Evolutionary conservation across 495 filamentous ascomycete species (phyloP), one percentile per base, ranked within the genome.

Genomic region (Daldinia grandis): DNA sequence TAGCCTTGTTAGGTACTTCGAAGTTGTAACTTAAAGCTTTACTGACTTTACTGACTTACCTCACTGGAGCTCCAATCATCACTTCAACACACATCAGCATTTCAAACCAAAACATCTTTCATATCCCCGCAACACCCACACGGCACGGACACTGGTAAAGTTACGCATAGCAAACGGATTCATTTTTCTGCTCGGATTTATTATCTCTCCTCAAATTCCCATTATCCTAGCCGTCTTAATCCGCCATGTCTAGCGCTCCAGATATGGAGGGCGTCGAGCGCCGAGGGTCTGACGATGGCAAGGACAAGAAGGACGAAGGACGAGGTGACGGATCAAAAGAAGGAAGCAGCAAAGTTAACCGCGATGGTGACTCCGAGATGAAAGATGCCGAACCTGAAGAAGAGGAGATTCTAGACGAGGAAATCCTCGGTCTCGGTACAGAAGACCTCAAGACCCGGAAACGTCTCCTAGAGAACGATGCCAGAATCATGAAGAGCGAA

Each of bases 401-500:
- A 74, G 92, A 93, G 31, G 92, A 96, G 68, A 84, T 92, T 25
- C 83, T 98, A 53, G 95, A 97, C 80, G 88, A 93, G 33, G 95
- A 99, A 80, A 95, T 98, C 75, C 84, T 98, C 62, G 89, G 87
- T 76, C 90, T 93, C 49, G 92, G 90, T 85, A 98, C 95, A 82
- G 88, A 91, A 79, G 96, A 99, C 82, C 97, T 99, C 78, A 85
- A 92, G 68, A 96, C 92, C 74, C 87, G 91, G 76, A 88, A 88
- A 83, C 88, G 93, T 74, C 86, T 99, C 76, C 85, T 99, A 72
- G 95, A 98, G 78, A 99, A 99, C 80, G 95, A 99, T 79, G 89
- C 94, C 75, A 88, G 95, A 63, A 97, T 99, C 80, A 98, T 98
- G 95, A 95, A 90, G 87, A 97, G 93, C 87, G 95, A 99, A 81